Evolutionary conservation across 805 yeast genomes (phyloP).

Genomic region (Trichomonascus vanleenenianus): DNA sequence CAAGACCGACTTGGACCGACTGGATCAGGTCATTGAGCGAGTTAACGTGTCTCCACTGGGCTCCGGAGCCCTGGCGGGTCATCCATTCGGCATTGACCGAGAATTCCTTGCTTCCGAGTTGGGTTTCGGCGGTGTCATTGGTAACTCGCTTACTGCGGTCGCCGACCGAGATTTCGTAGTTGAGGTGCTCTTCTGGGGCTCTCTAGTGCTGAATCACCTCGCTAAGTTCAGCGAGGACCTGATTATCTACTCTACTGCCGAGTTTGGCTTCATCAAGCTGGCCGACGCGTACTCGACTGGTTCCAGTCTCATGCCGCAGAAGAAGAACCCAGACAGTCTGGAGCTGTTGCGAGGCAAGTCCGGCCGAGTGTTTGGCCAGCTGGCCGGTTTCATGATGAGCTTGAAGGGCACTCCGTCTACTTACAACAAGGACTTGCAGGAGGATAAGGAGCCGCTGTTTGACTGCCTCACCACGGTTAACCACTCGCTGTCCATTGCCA

Average conservation of each 20-base stretch:
- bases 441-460: slow-evolving; percentile 97
- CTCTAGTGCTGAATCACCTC: slow-evolving; percentile 90
- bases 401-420: slow-evolving; percentile 96
- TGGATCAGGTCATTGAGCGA: slow-evolving; percentile 71
- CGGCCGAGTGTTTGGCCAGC: slow-evolving; percentile 93
- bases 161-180: slow-evolving; percentile 96
- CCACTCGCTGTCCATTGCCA: slow-evolving; percentile 88
- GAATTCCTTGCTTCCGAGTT: slow-evolving; percentile 75
- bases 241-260: slow-evolving; percentile 94
- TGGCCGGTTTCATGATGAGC: slow-evolving; percentile 94
- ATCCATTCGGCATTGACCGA: slow-evolving; percentile 97
- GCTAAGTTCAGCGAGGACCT: slow-evolving; percentile 93
- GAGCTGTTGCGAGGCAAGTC: slow-evolving; percentile 95
- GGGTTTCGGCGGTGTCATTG: slow-evolving; percentile 80
- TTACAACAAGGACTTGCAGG: slow-evolving; percentile 97
- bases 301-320: slow-evolving; percentile 97
- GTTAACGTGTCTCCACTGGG: slow-evolving; percentile 90
- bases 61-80: slow-evolving; percentile 97
- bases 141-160: slow-evolving; percentile 94
- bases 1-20: slow-evolving; percentile 80
- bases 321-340: slow-evolving; percentile 94
- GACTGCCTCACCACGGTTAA: slow-evolving; percentile 86
- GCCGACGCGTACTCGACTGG: slow-evolving; percentile 99
- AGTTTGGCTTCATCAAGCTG: slow-evolving; percentile 86
- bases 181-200: slow-evolving; percentile 92